Conservation (phyloP, 1,284 basidiomycete species). For the Agroathelia rolfsii region DNA sequence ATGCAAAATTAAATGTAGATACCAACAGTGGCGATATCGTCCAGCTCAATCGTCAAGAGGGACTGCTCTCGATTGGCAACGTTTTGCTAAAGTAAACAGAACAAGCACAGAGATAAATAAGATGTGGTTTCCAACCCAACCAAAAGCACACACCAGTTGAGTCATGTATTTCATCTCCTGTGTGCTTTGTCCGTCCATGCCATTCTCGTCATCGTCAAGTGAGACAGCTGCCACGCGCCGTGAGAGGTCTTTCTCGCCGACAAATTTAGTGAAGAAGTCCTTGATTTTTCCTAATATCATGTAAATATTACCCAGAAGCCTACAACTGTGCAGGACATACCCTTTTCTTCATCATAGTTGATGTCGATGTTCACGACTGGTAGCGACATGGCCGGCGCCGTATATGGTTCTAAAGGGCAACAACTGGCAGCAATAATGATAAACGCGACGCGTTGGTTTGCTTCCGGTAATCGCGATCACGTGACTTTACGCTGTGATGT, state of each 20-base stretch:
- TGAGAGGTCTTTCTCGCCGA: conserved; percentile 59
- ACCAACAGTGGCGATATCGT: conserved; percentile 64
- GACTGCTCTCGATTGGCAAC: conserved; percentile 91
- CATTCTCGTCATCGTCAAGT: conserved; percentile 45
- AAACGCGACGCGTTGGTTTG: too few relatives aligned
- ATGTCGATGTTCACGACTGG: conserved; percentile 33
- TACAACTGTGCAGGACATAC: too few relatives aligned
- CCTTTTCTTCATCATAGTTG: conserved; percentile 39
- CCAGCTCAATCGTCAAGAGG: conserved; percentile 73
- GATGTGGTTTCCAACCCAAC: too few relatives aligned
- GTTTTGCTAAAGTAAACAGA: conserved; percentile 72
- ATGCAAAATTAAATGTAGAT: conserved; percentile 1
- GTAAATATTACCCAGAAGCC: conserved; percentile 2
- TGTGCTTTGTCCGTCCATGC: conserved; percentile 26
- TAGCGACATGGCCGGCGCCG: conserved; percentile 46
- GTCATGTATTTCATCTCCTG: conserved; percentile 76
- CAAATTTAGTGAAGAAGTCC: conserved; percentile 60
- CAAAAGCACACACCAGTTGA: conserved; percentile 59
- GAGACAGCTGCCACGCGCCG: conserved; percentile 63
- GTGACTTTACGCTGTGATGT: conserved; percentile 7
- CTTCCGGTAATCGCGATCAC: conserved; percentile 6
- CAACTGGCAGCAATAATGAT: too few relatives aligned
- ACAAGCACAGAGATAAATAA: conserved; percentile 19
- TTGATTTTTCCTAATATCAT: conserved; percentile 48
- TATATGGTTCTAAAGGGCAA: too few relatives aligned